Evolutionary conservation across 306 rosid species (phyloP).

Genomic region (Mimosa bimucronata): DNA sequence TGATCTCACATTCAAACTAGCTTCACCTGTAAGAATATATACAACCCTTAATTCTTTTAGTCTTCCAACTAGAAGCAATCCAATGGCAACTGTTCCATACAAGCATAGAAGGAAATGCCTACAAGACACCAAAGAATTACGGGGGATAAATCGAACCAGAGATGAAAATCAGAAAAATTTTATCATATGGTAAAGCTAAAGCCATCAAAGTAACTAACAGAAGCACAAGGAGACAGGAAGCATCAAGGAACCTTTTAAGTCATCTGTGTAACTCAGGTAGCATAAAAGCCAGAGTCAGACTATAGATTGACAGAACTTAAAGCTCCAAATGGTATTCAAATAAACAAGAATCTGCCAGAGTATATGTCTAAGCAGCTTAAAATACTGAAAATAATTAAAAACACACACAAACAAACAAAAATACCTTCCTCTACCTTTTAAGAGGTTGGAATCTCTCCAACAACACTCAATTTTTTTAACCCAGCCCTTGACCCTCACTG

Average conservation of each 20-base stretch:
- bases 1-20: constrained; percentile 24
- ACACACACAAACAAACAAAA: not conserved
- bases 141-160: constrained; percentile 32
- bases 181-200: constrained; percentile 26
- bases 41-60: constrained; percentile 69
- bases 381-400: not conserved
- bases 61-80: constrained; percentile 81
- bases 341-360: not conserved
- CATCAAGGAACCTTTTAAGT: not conserved
- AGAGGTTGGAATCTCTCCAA: not conserved
- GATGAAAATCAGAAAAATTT: constrained; percentile 22
- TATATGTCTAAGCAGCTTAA: not conserved
- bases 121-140: constrained; percentile 45
- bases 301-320: not conserved
- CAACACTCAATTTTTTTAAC: not conserved
- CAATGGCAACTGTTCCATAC: constrained; percentile 78
- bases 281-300: not conserved
- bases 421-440: not conserved
- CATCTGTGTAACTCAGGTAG: not conserved
- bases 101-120: constrained; percentile 94
- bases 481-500: not conserved
- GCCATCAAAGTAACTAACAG: constrained; percentile 24
- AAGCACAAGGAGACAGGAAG: not conserved
- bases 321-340: not conserved
- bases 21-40: constrained; percentile 76